Evolutionary conservation across 2,329 filamentous ascomycete genomes (phyloP), one percentile per base, ranked within the genome.

Genomic region (Penicillium verrucosum): DNA sequence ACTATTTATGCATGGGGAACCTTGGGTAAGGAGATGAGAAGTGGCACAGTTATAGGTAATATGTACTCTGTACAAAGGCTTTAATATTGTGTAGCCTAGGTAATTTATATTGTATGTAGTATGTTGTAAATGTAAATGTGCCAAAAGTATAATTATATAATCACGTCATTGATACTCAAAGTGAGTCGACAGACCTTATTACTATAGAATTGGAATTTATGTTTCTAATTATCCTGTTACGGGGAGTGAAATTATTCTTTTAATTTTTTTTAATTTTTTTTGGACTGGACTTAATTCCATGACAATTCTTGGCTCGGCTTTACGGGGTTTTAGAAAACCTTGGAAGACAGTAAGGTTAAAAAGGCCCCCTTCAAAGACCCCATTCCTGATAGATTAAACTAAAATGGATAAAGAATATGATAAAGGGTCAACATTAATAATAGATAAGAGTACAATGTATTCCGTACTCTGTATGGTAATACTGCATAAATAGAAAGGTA

Each of bases 241-340:
- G 43, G 48, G 32, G 32, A 21, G 27, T 41, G 41, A 52, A 51
- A 53, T 36, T 36, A 53, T 7, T 10, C n/a, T 36, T 45, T 53
- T 16, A 21, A 3, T 32, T 2, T 0, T 32, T 32, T 32, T 32
- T 32, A 4, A 4, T 41, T 41, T 47, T 16, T 41, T 45, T 53
- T 16, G 21, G 23, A 32, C 42, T 51, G 27, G 27, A 37, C 12
- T 49, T 25, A 44, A 44, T 14, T 16, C 29, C 49, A 44, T 41
- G 59, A 58, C n/a, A 57, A 53, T 53, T 61, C 61, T 64, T 64
- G 58, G 57, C 57, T 60, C 64, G 58, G 64, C 49, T 62, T 64
- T 64, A 65, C 63, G 62, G 58, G 58, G 54, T 54, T 60, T 60
- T 63, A 42, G 47, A 42, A 54, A 60, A 46, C 51, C 57, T 56